phyloP scores from a whole-genome alignment of 768 basidiomycete species.

The Lentinula sp. region DNA sequence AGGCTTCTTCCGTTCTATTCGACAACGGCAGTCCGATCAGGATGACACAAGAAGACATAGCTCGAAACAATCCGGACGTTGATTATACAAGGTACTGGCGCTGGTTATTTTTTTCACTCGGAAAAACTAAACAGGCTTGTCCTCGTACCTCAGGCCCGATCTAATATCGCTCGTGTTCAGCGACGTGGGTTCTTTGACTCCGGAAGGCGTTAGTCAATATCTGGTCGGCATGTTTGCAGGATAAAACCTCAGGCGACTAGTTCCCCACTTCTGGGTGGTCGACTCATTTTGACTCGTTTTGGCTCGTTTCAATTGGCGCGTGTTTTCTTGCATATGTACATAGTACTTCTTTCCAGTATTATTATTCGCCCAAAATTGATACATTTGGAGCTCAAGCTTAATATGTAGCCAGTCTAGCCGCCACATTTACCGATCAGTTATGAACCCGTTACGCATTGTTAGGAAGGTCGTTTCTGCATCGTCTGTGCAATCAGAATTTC shows the following conservation, averaged over 20 bases:
- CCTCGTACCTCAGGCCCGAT: conserved; percentile 59
- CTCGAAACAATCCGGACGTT: conserved; percentile 79
- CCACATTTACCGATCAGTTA: neutral
- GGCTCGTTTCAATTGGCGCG: neutral
- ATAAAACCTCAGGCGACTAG: conserved; percentile 18
- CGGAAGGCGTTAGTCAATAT: conserved; percentile 92
- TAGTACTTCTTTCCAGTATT: neutral
- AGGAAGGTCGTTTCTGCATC: neutral
- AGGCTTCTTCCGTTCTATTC: conserved; percentile 4
- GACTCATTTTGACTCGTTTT: neutral
- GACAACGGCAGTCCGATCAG: conserved; percentile 6
- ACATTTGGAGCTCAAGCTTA: neutral
- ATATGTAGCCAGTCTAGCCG: neutral
- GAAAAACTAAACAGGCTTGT: conserved; percentile 7
- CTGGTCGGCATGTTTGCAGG: conserved; percentile 92
- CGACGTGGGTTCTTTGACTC: conserved; percentile 89
- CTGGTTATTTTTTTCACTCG: neutral
- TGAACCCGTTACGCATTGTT: neutral
- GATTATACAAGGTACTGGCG: conserved; percentile 79
- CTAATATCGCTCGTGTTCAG: conserved; percentile 91
- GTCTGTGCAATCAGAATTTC: neutral
- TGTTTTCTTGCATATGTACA: neutral
- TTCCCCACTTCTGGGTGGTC: neutral
- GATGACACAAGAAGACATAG: conserved; percentile 82
- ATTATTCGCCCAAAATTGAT: neutral